Evolutionary conservation across 2,329 filamentous ascomycete genomes (phyloP), one percentile per base, ranked within the genome.

Genomic region (Penicillium sp.): DNA sequence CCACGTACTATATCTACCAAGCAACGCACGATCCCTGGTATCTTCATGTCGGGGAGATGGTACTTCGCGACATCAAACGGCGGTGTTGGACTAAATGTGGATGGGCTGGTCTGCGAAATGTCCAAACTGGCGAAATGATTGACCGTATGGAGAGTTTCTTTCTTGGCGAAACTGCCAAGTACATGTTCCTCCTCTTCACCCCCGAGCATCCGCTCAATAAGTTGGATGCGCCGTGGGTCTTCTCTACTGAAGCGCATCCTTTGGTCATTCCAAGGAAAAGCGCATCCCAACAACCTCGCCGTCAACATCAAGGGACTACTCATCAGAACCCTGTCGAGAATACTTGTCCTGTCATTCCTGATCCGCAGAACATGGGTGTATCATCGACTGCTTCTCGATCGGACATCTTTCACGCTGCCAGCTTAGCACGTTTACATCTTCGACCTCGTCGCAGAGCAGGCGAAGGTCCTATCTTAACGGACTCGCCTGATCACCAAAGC

Each of bases 61-160:
- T 89, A 0, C 73, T 96, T 39, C 79, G 81, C 42, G 93, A 98
- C 59, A 89, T 98, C 57, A 84, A 86, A 56, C 77, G 87, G 33
- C 80, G 91, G 38, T 98, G 93, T 67, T 89, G 87, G 80, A 88
- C 89, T 1, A 78, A 80, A 47, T 98, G 93, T 57, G 93, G 93
- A 27, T 97, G 91, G 89, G 87, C 91, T 10, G 91, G 91, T 1
- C 74, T 97, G 23, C 84, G 89, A 57, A 84, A 90, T 62, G 86
- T 91, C 7, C 73, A 83, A 21, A 87, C 79, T 4, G 91, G 91
- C 3, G 87, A 96, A 67, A 81, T 88, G 65, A 87, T 80, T 53
- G 90, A 98, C 62, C 84, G 93, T 21, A 97, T 97, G 93, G 93
- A 98, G 67, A 97, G 91, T 62, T 98, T 97, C 74, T 97, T 97